Evolutionary conservation across 805 yeast species (phyloP).

Genomic region (Wickerhamiella australiensis): DNA sequence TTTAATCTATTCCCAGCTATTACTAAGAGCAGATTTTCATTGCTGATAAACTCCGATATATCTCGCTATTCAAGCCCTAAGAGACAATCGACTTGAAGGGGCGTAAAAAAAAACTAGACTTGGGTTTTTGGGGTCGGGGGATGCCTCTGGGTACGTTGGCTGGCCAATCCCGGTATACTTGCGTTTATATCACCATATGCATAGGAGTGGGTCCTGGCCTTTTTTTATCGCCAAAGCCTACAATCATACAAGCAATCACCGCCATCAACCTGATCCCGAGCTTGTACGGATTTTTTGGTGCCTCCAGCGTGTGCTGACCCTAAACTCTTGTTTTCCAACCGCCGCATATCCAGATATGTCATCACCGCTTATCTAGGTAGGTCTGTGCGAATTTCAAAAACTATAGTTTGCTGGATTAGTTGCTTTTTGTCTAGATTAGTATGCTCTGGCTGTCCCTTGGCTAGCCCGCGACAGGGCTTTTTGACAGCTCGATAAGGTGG

Average conservation of each 20-base stretch:
- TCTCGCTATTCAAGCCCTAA: not conserved
- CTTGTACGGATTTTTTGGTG: too few species aligned
- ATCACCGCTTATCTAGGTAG: slow-evolving; percentile 7
- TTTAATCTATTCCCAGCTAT: slow-evolving; percentile 1
- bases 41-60: slow-evolving; percentile 4
- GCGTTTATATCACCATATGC: not conserved
- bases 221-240: not conserved
- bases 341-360: slow-evolving; percentile 2
- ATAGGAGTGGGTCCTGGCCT: not conserved
- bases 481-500: too few species aligned
- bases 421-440: not conserved
- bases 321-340: not conserved
- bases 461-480: too few species aligned
- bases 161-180: too few species aligned
- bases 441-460: too few species aligned
- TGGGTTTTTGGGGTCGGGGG: too few species aligned
- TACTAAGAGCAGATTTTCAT: slow-evolving; percentile 5
- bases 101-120: too few species aligned
- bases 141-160: too few species aligned
- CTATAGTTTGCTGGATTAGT: not conserved
- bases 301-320: too few species aligned
- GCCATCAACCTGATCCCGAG: too few species aligned
- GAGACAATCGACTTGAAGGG: too few species aligned
- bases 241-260: too few species aligned
- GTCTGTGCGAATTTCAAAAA: slow-evolving; percentile 1